These are phyloP conservation scores for Sugiyamaella neomexicana DNA, from an alignment of 1,139 yeast genomes.

Conservation along the genomic window DNA sequence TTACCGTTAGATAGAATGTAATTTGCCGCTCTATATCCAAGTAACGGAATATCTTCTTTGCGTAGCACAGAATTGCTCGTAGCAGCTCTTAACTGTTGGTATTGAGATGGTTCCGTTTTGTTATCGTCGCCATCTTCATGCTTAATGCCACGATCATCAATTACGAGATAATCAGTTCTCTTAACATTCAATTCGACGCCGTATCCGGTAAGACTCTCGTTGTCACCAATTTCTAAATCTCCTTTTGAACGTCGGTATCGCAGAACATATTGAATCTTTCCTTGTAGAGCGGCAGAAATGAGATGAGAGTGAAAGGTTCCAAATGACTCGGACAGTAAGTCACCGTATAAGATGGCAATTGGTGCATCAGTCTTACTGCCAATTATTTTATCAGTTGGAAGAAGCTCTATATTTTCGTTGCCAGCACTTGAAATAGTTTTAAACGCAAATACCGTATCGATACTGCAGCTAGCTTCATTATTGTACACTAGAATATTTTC, in stretches of 20 bases:
- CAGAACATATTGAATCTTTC: constrained; percentile 73
- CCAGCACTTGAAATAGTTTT: constrained; percentile 42
- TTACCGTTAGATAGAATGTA: constrained; percentile 33
- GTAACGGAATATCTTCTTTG: constrained; percentile 33
- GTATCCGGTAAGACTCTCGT: constrained; percentile 55
- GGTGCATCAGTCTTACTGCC: constrained; percentile 50
- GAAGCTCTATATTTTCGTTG: constrained; percentile 34
- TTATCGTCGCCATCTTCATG: constrained; percentile 25
- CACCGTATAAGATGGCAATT: constrained; percentile 51
- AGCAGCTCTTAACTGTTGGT: constrained; percentile 26
- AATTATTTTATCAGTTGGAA: constrained; percentile 59
- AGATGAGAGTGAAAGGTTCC: constrained; percentile 58
- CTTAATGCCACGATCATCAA: constrained; percentile 55
- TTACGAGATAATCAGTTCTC: constrained; percentile 61
- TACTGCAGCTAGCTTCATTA: constrained; percentile 58
- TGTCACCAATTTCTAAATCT: constrained; percentile 19
- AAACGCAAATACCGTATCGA: constrained; percentile 68
- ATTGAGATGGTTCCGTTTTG: constrained; percentile 20
- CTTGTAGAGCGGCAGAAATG: constrained; percentile 58
- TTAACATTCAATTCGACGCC: constrained; percentile 65
- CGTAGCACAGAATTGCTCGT: constrained; percentile 28
- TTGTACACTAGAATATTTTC: constrained; percentile 54
- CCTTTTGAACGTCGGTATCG: constrained; percentile 53
- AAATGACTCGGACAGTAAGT: constrained; percentile 51
- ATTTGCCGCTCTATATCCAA: constrained; percentile 40